A percentile compares a stretch with the other conserved stretches of the same genome.
These are phyloP conservation scores for Neonectria coccinea DNA, from an alignment of 2,329 filamentous ascomycete species.

Conservation along the genomic window DNA sequence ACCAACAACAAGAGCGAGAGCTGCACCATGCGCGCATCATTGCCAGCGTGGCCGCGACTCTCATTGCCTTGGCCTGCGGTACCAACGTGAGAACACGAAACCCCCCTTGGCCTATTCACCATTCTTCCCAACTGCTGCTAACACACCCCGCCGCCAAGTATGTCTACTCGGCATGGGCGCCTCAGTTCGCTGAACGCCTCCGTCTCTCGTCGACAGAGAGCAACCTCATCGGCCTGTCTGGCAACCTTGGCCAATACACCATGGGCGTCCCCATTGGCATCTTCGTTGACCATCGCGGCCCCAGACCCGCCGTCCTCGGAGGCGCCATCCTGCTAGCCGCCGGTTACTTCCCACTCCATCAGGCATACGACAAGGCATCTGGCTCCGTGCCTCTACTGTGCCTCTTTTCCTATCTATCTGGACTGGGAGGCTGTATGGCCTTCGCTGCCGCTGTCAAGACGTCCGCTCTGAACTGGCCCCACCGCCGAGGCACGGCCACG, in stretches of 20 bases:
- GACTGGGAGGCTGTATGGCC: conserved; percentile 89
- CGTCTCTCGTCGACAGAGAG: conserved; percentile 91
- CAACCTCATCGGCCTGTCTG: conserved; percentile 88
- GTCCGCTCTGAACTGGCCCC: conserved; percentile 91
- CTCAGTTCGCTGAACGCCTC: conserved; percentile 90
- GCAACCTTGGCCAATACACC: conserved; percentile 94
- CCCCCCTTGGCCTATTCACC: background rate
- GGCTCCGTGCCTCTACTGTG: conserved; percentile 74
- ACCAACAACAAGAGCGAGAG: conserved; percentile 46
- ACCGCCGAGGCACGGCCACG: conserved; percentile 91
- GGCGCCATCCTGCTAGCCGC: conserved; percentile 78
- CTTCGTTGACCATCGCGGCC: conserved; percentile 85
- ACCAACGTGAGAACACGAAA: conserved; percentile 76
- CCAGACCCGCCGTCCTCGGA: conserved; percentile 80
- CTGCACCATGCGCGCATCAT: conserved; percentile 76
- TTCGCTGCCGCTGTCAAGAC: conserved; percentile 89
- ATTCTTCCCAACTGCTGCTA: conserved; percentile 13
- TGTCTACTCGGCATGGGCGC: conserved; percentile 97
- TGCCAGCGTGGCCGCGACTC: conserved; percentile 86
- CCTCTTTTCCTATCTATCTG: conserved; percentile 86
- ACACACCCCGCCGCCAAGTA: conserved; percentile 69
- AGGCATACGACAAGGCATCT: conserved; percentile 78
- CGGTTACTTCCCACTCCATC: conserved; percentile 88
- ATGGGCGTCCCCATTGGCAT: conserved; percentile 90
- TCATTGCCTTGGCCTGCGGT: conserved; percentile 88